Conservation (phyloP, 345 rosid genomes). For the Eucalyptus cladocalyx region DNA sequence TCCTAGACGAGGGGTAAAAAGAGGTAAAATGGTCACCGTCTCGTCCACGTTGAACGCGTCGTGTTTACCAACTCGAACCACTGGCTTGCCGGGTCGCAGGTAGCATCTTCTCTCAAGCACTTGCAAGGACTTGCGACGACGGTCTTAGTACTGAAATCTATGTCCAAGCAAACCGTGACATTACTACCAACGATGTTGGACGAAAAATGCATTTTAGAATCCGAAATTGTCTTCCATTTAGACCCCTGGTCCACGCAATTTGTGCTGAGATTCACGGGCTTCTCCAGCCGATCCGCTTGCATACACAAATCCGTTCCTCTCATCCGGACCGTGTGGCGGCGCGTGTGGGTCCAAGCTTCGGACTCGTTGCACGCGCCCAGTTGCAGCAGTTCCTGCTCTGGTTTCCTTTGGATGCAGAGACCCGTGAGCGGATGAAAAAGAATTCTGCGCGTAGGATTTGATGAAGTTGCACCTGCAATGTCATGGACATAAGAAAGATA, state of each 20-base stretch:
- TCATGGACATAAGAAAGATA: not conserved
- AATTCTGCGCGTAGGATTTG: conserved; percentile 31
- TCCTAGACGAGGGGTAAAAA: not conserved
- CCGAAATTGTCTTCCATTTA: not conserved
- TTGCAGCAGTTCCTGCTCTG: conserved; percentile 8
- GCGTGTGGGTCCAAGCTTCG: conserved; percentile 55
- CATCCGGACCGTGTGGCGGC: conserved; percentile 14
- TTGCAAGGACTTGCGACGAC: not conserved
- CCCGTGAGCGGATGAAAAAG: conserved; percentile 73
- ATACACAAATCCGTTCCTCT: conserved; percentile 48
- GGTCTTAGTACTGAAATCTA: not conserved
- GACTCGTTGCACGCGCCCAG: conserved; percentile 60
- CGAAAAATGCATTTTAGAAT: not conserved
- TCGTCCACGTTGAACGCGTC: not conserved
- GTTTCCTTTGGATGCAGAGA: conserved; percentile 37
- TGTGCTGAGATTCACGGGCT: conserved; percentile 9
- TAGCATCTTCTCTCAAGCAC: not conserved
- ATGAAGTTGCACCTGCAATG: conserved; percentile 47
- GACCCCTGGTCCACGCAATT: not conserved
- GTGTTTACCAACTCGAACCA: conserved; percentile 1
- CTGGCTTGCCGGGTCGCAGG: conserved; percentile 3
- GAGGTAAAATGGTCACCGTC: not conserved
- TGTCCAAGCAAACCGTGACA: not conserved
- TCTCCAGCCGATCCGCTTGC: conserved; percentile 19
- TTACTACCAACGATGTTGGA: not conserved